Conservation (phyloP, 2,329 filamentous ascomycete species). For the Fusarium foetens region DNA sequence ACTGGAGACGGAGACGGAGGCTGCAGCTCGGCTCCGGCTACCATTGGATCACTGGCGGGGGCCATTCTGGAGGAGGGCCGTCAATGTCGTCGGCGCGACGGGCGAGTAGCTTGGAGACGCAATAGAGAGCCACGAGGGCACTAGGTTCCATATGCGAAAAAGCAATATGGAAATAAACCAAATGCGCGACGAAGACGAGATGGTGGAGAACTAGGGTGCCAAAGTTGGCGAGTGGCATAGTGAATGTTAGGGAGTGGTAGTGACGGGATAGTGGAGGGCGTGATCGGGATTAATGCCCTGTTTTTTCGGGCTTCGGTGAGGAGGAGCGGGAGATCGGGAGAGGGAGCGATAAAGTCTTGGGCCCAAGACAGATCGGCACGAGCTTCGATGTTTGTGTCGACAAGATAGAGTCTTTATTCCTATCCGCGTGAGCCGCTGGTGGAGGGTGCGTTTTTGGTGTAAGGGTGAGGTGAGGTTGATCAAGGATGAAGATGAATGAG, state of each 20-base stretch:
- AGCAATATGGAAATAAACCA: constrained; percentile 63
- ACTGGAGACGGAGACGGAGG: constrained; percentile 9
- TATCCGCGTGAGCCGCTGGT: constrained; percentile 30
- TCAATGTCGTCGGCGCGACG: constrained; percentile 61
- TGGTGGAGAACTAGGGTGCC: constrained; percentile 63
- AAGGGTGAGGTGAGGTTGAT: constrained; percentile 5
- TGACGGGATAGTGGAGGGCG: neutral
- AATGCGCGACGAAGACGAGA: constrained; percentile 63
- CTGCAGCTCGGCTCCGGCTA: constrained; percentile 33
- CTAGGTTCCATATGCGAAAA: constrained; percentile 61
- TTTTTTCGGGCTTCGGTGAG: neutral
- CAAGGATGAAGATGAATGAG: neutral
- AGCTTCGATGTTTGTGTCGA: neutral
- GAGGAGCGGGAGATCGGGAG: neutral
- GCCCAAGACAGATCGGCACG: constrained; percentile 10
- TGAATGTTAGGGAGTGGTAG: neutral
- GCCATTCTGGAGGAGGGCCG: constrained; percentile 51
- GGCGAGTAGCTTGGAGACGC: constrained; percentile 59
- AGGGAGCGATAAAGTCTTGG: constrained; percentile 1
- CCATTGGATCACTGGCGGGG: constrained; percentile 46
- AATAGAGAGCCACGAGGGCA: constrained; percentile 59
- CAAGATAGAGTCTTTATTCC: neutral
- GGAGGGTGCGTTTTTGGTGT: constrained; percentile 19
- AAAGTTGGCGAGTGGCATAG: constrained; percentile 63
- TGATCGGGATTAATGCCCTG: constrained; percentile 17